A percentile compares a stretch with the other conserved stretches of the same genome.
These are phyloP conservation scores for Croton laevigatus DNA, from an alignment of 441 rosid genomes.

Conservation along the genomic window DNA sequence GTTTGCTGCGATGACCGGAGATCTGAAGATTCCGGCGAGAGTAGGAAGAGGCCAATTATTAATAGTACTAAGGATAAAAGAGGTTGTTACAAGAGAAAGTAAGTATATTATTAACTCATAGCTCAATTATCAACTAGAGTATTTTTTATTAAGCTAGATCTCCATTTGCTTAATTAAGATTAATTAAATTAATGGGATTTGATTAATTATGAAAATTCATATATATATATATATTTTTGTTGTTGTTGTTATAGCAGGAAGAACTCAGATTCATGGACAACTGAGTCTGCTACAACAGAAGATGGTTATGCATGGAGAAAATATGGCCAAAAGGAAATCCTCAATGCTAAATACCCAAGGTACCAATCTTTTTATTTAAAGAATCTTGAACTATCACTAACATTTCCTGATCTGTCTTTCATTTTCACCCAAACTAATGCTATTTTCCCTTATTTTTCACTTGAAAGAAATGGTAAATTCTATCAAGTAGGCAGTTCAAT, in stretches of 20 bases:
- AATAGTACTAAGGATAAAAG: constrained; percentile 38
- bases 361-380: constrained; percentile 1
- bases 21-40: constrained; percentile 54
- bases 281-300: constrained; percentile 31
- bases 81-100: constrained; percentile 85
- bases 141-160: too few species aligned
- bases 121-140: too few species aligned
- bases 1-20: constrained; percentile 32
- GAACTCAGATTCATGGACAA: constrained; percentile 35
- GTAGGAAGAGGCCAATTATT: constrained; percentile 34
- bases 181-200: background rate
- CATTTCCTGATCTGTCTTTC: background rate
- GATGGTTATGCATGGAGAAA: constrained; percentile 81
- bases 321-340: constrained; percentile 80
- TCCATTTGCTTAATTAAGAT: background rate
- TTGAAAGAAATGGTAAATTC: background rate
- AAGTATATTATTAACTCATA: constrained; percentile 14
- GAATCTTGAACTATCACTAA: background rate
- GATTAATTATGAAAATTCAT: background rate
- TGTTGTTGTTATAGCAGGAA: constrained; percentile 36
- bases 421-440: background rate
- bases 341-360: constrained; percentile 71
- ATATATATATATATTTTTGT: background rate
- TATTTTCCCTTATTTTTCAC: background rate
- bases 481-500: too few species aligned